Percentiles rank a stretch among this genome's conserved stretches.
phyloP scores from a whole-genome alignment of 257 asterid species.

The Nyctanthes arbortristis region DNA sequence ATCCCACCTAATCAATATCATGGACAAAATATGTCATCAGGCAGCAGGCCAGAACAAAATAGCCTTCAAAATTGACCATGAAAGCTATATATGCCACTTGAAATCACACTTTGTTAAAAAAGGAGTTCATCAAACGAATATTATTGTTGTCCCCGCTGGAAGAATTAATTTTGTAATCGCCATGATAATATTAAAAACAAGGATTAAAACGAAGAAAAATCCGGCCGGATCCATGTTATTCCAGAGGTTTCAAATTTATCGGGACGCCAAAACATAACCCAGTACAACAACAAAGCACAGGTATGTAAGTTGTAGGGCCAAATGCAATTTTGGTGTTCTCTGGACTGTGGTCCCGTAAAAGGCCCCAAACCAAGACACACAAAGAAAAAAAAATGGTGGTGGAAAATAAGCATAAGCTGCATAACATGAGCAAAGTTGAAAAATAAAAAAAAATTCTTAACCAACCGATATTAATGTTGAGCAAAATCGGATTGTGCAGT shows the following conservation, averaged over 20 bases:
- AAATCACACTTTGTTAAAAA: conserved; percentile 32
- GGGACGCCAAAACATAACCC: no score
- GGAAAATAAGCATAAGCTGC: not conserved
- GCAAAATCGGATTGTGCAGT: conserved; percentile 28
- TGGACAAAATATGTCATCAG: not conserved
- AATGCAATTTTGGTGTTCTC: no score
- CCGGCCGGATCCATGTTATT: no score
- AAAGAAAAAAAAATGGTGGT: conserved; percentile 4
- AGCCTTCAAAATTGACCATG: conserved; percentile 39
- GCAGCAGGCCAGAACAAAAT: conserved; percentile 14
- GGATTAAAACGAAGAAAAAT: no score
- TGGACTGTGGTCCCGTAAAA: not conserved
- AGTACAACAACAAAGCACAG: not conserved
- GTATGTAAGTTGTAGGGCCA: no score
- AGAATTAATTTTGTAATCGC: no score
- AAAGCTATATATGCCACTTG: conserved; percentile 43
- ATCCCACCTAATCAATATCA: conserved; percentile 84
- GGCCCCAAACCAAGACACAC: not conserved
- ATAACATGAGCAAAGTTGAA: conserved; percentile 20
- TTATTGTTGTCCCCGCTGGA: conserved; percentile 16
- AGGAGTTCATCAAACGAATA: conserved; percentile 16
- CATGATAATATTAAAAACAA: no score
- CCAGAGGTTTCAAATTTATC: no score
- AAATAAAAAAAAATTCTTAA: no score
- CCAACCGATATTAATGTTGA: conserved; percentile 40